Base-by-base conservation (phyloP, 1,284 basidiomycete genomes). In the Puccinia polysora region DNA sequence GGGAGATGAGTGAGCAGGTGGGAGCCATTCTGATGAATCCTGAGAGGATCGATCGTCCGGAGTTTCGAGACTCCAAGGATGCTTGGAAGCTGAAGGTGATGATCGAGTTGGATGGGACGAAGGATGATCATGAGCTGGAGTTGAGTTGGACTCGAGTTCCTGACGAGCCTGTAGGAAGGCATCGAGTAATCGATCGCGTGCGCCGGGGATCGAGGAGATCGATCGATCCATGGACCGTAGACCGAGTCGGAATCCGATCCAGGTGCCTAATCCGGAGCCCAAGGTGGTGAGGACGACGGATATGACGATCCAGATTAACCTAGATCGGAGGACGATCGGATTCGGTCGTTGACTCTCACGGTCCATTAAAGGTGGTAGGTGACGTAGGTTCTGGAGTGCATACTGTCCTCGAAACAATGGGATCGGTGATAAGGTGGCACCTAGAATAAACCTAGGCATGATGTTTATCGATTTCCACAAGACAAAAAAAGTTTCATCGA, bases 391-490 rank as follows among this genome's bases (percentile, higher is more conserved):
- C 18, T 53, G 34, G 5, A 59, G 14, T 10, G 67, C 36, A 45
- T 69, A 58, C 20, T 56, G 8, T n/a, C 53, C 53, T 14, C 55
- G 43, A 47, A 69, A 69, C n/a, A 69, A 28, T 6, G 67, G 67
- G 30, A 69, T 18, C 5, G 67, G 67, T 36, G 67, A 43, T 3
- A 69, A 20, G 10, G 45, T 59, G 8, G 67, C 67, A n/a, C 67
- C 67, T 1, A 69, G 20, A 25, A 69, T 23, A 25, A 69, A 69
- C 30, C 67, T 69, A 18, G 1, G 1, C 23, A 34, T 2, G 4
- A 5, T 20, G 8, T 6, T 20, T 2, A 0, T 73, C 75, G 30
- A 74, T 76, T 7, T 72, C 70, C 20, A 59, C 43, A 43, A 63
- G 58, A 10, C 56, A 34, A 12, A 36, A 12, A 3, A 28, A 45